Evolutionary conservation across 441 rosid genomes (phyloP), one percentile per base, ranked within the genome.

Genomic region (Cnidoscolus chayamansa): DNA sequence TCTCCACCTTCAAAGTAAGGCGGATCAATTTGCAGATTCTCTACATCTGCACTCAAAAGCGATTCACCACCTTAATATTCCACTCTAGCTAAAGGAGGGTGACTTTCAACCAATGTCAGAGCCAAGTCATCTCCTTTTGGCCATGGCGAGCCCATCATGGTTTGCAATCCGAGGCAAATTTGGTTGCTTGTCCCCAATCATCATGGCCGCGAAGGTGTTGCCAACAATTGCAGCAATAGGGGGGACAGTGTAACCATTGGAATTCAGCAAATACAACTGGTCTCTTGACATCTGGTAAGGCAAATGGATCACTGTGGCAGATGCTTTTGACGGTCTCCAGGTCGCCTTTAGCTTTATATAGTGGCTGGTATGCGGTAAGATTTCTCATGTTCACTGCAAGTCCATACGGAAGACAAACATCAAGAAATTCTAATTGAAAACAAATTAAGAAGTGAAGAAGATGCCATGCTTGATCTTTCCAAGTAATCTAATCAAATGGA

Each of bases 51-150:
- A 63, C 67, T 45, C 67, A 43, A 25, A 63, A 63, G 67, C 31
- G 67, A 63, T 17, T 63, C 53, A 9, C 67, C 67, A 19, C 31
- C 67, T 19, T 43, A 43, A 45, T 48, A 63, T 43, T 63, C 53
- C n/a, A 45, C 53, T 2, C 12, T 17, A 19, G 67, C 67, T 3
- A 63, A 45, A 17, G 32, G 54, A 45, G 67, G 67, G 53, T 63
- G 35, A 1, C 50, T 10, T 63, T 63, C 51, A 17, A 63, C 54
- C 67, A 63, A 19, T 40, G 40, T 0, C 50, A 63, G 7, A 0
- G 53, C 67, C 67, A 63, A 25, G 25, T 65, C 68, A 65, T 65
- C 37, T 45, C 53, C 68, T 45, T 64, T 15, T 64, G 68, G 3
- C 54, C 54, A 47, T 47, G 55, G 16, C 54, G 54, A 64, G 68